These are phyloP conservation scores for Salvia splendens DNA, from an alignment of 257 asterid species.

Conservation along the genomic window DNA sequence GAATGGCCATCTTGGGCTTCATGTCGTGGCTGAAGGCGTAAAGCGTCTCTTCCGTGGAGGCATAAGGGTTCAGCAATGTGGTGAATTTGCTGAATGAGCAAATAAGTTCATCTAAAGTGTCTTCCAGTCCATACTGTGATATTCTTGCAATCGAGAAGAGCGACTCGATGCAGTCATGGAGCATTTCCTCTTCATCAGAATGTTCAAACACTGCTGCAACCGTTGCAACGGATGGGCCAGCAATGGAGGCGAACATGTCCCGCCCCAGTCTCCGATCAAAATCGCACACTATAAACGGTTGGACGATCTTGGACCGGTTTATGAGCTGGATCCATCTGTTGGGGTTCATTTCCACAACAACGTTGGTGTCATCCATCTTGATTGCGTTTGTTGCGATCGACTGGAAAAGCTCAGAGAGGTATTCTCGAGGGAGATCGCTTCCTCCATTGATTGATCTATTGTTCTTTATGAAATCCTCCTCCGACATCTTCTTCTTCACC, in stretches of 20 bases:
- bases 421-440: slow-evolving; percentile 84
- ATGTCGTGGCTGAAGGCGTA: slow-evolving; percentile 77
- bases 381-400: slow-evolving; percentile 71
- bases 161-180: slow-evolving; percentile 79
- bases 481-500: slow-evolving; percentile 96
- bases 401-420: slow-evolving; percentile 76
- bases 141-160: slow-evolving; percentile 80
- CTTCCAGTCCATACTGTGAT: slow-evolving; percentile 80
- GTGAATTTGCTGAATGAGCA: slow-evolving; percentile 85
- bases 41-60: slow-evolving; percentile 80
- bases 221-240: slow-evolving; percentile 90
- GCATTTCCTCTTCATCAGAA: slow-evolving; percentile 75
- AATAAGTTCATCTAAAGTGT: slow-evolving; percentile 80
- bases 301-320: slow-evolving; percentile 57
- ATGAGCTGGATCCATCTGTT: slow-evolving; percentile 83
- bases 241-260: slow-evolving; percentile 83
- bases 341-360: slow-evolving; percentile 65
- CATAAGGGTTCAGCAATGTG: slow-evolving; percentile 72
- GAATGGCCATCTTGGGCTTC: slow-evolving; percentile 90
- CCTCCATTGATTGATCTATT: slow-evolving; percentile 82
- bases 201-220: slow-evolving; percentile 85
- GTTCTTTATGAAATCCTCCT: slow-evolving; percentile 85
- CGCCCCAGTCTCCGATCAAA: slow-evolving; percentile 79
- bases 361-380: slow-evolving; percentile 38
- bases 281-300: slow-evolving; percentile 59